phyloP scores from a whole-genome alignment of 2,329 filamentous ascomycete species.

The Neopestalotiopsis sp. region DNA sequence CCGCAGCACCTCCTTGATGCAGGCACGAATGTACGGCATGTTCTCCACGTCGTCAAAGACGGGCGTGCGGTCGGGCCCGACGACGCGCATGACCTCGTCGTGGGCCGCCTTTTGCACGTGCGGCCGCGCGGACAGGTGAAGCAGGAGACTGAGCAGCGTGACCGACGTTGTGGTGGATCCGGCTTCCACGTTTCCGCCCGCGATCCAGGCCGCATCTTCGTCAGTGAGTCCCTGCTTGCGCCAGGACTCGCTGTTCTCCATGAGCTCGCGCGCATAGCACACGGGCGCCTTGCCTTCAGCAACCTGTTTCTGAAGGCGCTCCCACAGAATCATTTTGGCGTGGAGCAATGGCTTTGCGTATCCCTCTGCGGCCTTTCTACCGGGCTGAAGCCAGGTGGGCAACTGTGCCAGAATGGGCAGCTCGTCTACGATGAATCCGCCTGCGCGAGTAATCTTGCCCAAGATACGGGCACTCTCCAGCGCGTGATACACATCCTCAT shows the following conservation, averaged over 20 bases:
- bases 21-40: slow-evolving; percentile 39
- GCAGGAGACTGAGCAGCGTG: slow-evolving; percentile 35
- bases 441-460: slow-evolving; percentile 24
- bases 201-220: slow-evolving; percentile 31
- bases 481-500: slow-evolving; percentile 24
- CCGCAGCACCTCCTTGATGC: slow-evolving; percentile 37
- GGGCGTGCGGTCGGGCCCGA: slow-evolving; percentile 37
- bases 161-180: slow-evolving; percentile 43
- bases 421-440: slow-evolving; percentile 33
- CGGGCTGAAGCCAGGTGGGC: slow-evolving; percentile 30
- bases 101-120: slow-evolving; percentile 45
- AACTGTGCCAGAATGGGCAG: slow-evolving; percentile 28
- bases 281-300: slow-evolving; percentile 24
- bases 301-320: slow-evolving; percentile 26
- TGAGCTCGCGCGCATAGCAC: slow-evolving; percentile 29
- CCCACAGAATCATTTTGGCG: slow-evolving; percentile 30
- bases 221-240: slow-evolving; percentile 28
- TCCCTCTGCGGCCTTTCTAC: slow-evolving; percentile 22
- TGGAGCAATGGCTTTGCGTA: slow-evolving; percentile 24
- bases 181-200: slow-evolving; percentile 38
- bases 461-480: slow-evolving; percentile 23
- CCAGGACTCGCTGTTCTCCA: slow-evolving; percentile 28
- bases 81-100: slow-evolving; percentile 44
- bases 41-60: slow-evolving; percentile 32
- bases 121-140: slow-evolving; percentile 26